Base-by-base conservation (phyloP, 1,139 yeast species). In the Tardiomyces blankii region DNA sequence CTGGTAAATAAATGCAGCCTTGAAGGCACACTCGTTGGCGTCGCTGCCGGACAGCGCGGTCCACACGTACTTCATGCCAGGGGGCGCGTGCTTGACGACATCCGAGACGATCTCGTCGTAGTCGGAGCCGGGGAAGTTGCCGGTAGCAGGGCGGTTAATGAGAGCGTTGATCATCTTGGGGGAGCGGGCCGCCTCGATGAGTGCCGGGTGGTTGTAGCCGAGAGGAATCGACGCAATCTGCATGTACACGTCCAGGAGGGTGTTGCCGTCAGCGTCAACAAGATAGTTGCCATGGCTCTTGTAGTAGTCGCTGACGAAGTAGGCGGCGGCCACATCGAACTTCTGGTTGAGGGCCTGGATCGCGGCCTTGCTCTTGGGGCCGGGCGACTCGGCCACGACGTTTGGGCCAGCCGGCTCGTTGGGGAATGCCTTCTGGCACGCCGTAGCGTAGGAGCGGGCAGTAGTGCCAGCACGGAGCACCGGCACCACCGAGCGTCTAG, bases 1-100 rank as follows among this genome's bases (percentile, higher is more conserved):
- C 64, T 81, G 80, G 72, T 82, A 80, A 70, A 83, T 77, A 64
- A 83, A 83, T 9, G 85, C 86, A 45, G 93, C 91, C 69, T 83
- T 83, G 73, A 79, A 83, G 11, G 93, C 93, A 61, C 82, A 74
- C 65, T 83, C 93, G 61, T 81, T 82, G 54, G 93, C 93, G 61
- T 83, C 91, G 28, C 89, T 84, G 49, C 94, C 94, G 18, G 87
- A 77, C 56, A 82, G 70, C 40, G 84, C 89, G 16, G 85, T 77
- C 87, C 89, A 84, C 46, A 69, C 74, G 58, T 75, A 68, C 57
- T 70, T 74, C 63, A 78, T 81, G 49, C 85, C 86, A 60, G 76
- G 75, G 54, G 89, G 89, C 44, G 88, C 88, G 52, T 74, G 78
- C 48, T 77, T 72, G 52, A 80, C 68, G 49, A 82, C 66, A 13